Conservation (phyloP, 2,329 filamentous ascomycete genomes). For the Nothopassalora personata region DNA sequence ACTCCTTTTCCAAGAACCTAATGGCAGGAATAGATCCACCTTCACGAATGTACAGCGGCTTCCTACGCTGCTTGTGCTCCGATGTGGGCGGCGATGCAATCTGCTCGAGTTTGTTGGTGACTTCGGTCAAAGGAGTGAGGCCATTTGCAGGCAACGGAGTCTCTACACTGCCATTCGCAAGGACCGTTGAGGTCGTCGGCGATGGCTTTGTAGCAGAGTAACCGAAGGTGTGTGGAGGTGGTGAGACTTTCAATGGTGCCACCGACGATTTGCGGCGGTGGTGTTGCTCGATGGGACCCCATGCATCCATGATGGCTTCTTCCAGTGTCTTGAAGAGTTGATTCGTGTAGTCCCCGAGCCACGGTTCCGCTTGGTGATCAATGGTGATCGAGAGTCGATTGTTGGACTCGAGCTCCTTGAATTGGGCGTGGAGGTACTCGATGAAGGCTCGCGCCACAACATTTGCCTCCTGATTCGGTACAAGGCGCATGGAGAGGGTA, state of each 20-base stretch:
- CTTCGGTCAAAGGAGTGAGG: constrained; percentile 23
- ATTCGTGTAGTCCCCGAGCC: constrained; percentile 79
- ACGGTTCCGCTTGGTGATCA: constrained; percentile 90
- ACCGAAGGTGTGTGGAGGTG: constrained; percentile 10
- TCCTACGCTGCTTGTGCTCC: constrained; percentile 32
- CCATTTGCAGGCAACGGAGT: constrained; percentile 27
- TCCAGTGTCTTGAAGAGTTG: constrained; percentile 87
- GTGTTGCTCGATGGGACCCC: constrained; percentile 55
- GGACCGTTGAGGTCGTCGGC: constrained; percentile 48
- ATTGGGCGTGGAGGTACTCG: constrained; percentile 64
- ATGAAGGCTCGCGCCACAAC: constrained; percentile 65
- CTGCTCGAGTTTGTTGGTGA: constrained; percentile 20
- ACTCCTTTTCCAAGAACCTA: constrained; percentile 89
- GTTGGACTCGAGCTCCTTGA: constrained; percentile 67
- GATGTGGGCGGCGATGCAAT: constrained; percentile 34
- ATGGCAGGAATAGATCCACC: constrained; percentile 94
- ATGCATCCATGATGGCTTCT: constrained; percentile 75
- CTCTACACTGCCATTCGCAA: constrained; percentile 42
- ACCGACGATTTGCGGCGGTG: constrained; percentile 18
- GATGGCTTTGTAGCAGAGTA: constrained; percentile 33
- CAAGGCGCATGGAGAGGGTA: constrained; percentile 81
- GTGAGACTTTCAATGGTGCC: constrained; percentile 12
- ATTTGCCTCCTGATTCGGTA: constrained; percentile 85
- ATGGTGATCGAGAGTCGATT: constrained; percentile 79
- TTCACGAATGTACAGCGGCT: constrained; percentile 88